Base-by-base conservation (phyloP, 164 flowering plant species). In the Tetrastigma voinierianum region DNA sequence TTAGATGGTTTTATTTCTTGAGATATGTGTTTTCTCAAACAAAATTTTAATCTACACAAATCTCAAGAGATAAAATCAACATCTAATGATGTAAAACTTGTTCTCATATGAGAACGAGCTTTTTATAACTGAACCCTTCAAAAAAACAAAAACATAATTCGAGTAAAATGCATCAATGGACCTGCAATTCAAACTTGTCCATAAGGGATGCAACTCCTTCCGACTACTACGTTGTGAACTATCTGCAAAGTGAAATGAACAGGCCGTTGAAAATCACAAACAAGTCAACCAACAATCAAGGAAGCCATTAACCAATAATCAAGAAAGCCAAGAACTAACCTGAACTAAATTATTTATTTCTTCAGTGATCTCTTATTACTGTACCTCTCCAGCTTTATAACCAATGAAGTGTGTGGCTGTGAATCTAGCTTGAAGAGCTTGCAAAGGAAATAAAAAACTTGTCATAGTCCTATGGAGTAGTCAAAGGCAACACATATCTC, bases 171-270 rank as follows among this genome's bases (percentile, higher is more conserved):
- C 97, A 84, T 96, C 32, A 77, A 96, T 61, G 99, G 93, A 67
- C 98, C 98, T 21, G 99, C 97, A 76, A 93, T 78, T 12, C 97
- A 98, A 71, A 85, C 97, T 88, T 90, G 99, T 68, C 99, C 99
- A 66, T 98, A 96, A 15, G 90, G 80, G 83, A 96, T 81, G 82
- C 97, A 96, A 72, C 74, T 74, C 61, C 74, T 84, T 16, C 98
- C 98, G 62, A 90, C 86, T 20, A 83, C 76, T 64, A 85, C 97
- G 78, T 96, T 96, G 80, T 96, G 99, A 71, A 83, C 99, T 67
- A 96, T 84, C 98, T 96, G 90, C 74, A 86, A 48, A 59, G 25
- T 45, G 20, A 65, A 62, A 40, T 13, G 68, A 17, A 45, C 13
- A 43, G 44, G 24, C 9, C 14, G 19, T 15, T 32, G 23, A 53